Evolutionary conservation across 352 stramenopile genomes (phyloP), one percentile per base, ranked within the genome.

Genomic region (Phytophthora palmivora): DNA sequence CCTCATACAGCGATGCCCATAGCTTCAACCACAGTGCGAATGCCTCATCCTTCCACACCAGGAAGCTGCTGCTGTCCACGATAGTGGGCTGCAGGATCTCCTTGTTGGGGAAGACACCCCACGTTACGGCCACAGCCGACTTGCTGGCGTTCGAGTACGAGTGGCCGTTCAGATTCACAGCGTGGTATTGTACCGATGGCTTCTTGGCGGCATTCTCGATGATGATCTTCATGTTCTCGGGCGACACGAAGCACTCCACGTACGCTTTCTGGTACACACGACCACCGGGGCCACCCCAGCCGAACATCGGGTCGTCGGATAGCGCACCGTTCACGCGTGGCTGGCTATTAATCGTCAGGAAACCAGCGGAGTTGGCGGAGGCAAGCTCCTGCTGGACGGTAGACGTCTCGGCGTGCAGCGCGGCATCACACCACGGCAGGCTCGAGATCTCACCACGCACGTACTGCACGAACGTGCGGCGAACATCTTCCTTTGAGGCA

Each of bases 231-330:
- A 97, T 87, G 60, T 94, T 93, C 51, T 96, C 84, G 6, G 96
- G 96, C 50, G 89, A 98, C 48, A 97, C 90, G 72, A 99, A 99
- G 74, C 95, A 99, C 82, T 99, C 97, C 57, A 98, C 92, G 77
- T 99, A 99, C 19, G 96, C 96, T 81, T 99, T 99, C 77, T 99
- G 97, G 80, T 99, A 99, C 34, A 99, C 96, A 43, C 88, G 90
- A 30, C 97, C 97, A 50, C 95, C 96, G 21, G 79, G 72, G 10
- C 97, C 96, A 59, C 97, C 97, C 97, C 97, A 99, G 32, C 97
- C 97, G 83, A 99, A 99, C 44, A 94, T 76, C 21, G 82, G 77
- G 57, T 99, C 88, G 42, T 95, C 87, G 22, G 91, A 98, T 7
- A 84, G 70, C 30, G 78, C 92, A 6, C 87, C 97, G 72, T 99